Percentiles rank a stretch among this genome's conserved stretches.
Conservation (phyloP, 306 rosid species). For the Medicago truncatula region DNA sequence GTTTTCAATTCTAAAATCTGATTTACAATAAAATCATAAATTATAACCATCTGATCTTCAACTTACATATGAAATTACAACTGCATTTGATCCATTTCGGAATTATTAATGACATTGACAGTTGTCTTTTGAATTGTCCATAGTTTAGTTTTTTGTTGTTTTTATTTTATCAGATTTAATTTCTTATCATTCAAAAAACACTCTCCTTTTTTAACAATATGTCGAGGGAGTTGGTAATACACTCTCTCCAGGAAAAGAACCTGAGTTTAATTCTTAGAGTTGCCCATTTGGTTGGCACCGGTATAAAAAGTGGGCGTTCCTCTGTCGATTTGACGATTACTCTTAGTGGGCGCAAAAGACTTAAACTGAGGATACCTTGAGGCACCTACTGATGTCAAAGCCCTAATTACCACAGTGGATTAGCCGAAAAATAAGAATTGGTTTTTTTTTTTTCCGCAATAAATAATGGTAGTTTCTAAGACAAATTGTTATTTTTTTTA, state of each 20-base stretch:
- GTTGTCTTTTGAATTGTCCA: slow-evolving; percentile 13
- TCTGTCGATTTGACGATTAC: neutral
- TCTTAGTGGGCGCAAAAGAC: neutral
- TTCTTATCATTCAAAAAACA: neutral
- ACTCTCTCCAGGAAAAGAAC: neutral
- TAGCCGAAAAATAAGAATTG: no score
- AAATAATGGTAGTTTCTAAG: slow-evolving; percentile 17
- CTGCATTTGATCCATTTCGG: neutral
- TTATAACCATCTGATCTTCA: neutral
- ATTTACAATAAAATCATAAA: neutral
- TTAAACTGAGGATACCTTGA: neutral
- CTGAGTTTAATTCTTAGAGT: neutral
- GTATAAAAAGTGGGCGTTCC: neutral
- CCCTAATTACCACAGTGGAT: neutral
- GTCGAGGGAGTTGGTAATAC: neutral
- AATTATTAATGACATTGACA: neutral
- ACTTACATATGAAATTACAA: neutral
- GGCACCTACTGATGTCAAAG: neutral
- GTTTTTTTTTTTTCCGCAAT: no score
- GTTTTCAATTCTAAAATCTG: neutral
- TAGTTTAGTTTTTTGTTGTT: neutral
- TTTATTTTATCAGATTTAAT: neutral
- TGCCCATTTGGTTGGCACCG: neutral
- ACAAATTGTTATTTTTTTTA: neutral
- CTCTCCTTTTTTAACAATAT: neutral